A percentile compares a stretch with the other conserved stretches of the same genome.
Conservation (phyloP, 495 filamentous ascomycete genomes). For the Podospora pseudocomata region DNA sequence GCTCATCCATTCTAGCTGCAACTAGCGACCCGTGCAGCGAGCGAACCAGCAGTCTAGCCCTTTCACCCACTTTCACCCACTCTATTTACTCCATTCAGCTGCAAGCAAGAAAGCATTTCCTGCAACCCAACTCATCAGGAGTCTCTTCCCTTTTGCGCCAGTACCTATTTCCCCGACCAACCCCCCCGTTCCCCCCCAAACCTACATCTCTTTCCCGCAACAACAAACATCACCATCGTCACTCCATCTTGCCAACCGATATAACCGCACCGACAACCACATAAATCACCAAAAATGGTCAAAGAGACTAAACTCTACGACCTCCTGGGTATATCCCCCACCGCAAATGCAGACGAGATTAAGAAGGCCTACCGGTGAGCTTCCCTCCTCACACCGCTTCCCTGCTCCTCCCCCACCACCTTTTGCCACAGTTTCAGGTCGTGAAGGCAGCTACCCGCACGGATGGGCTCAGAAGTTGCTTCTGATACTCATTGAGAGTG, state of each 20-base stretch:
- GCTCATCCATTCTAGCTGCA: slow-evolving; percentile 15
- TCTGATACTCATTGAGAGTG: neutral
- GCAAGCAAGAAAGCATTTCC: slow-evolving; percentile 7
- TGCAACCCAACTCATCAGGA: slow-evolving; percentile 20
- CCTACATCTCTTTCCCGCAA: neutral
- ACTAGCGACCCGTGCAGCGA: slow-evolving; percentile 21
- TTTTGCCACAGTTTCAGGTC: neutral
- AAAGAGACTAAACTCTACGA: slow-evolving; percentile 87
- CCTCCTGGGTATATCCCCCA: slow-evolving; percentile 66
- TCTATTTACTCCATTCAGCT: slow-evolving; percentile 15
- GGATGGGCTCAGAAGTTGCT: slow-evolving; percentile 8
- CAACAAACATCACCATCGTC: neutral
- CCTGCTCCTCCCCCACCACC: slow-evolving; percentile 2
- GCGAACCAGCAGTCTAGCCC: slow-evolving; percentile 11
- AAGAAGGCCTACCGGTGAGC: slow-evolving; percentile 91
- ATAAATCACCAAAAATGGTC: slow-evolving; percentile 57
- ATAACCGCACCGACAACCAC: neutral
- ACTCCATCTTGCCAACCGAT: neutral
- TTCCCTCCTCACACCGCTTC: slow-evolving; percentile 5
- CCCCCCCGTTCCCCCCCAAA: neutral
- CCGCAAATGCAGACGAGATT: slow-evolving; percentile 85
- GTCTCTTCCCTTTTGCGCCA: slow-evolving; percentile 8
- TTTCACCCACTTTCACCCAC: slow-evolving; percentile 2
- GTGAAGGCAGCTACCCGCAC: neutral
- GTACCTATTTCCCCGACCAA: slow-evolving; percentile 1